Percentiles rank a stretch among this genome's conserved stretches.
These are phyloP conservation scores for Xylariaceae sp. DNA, from an alignment of 2,329 filamentous ascomycete species.

Conservation along the genomic window DNA sequence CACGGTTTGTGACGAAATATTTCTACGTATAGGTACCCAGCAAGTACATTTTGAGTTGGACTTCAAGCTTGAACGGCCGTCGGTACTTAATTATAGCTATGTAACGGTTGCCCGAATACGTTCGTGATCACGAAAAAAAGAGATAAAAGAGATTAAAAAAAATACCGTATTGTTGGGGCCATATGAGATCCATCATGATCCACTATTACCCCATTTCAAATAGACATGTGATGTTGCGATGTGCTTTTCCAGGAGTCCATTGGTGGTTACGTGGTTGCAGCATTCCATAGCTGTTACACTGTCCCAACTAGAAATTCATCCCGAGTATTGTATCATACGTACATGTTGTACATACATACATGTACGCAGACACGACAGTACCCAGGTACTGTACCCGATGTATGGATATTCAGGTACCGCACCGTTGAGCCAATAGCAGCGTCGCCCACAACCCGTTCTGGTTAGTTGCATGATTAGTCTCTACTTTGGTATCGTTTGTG, in stretches of 20 bases:
- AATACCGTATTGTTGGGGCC: constrained; percentile 11
- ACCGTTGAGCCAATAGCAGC: constrained; percentile 31
- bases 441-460: constrained; percentile 30
- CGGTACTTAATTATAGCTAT: constrained; percentile 17
- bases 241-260: constrained; percentile 16
- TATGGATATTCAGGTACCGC: constrained; percentile 36
- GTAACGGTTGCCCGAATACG: constrained; percentile 9
- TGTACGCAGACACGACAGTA: no score
- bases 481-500: constrained; percentile 23
- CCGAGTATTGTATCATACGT: background rate
- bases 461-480: constrained; percentile 31
- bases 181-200: constrained; percentile 27
- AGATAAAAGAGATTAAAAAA: background rate
- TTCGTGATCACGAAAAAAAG: constrained; percentile 16
- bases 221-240: constrained; percentile 24
- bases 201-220: constrained; percentile 22
- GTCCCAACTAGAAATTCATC: background rate
- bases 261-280: background rate
- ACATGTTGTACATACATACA: background rate
- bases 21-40: no score
- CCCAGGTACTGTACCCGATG: constrained; percentile 8
- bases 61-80: constrained; percentile 23
- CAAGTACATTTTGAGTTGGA: no score
- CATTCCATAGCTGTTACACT: background rate
- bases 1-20: no score